Percentiles rank a stretch among this genome's conserved stretches.
These are phyloP conservation scores for Phaeosphaeria sp. DNA, from an alignment of 2,329 filamentous ascomycete species.

Conservation along the genomic window DNA sequence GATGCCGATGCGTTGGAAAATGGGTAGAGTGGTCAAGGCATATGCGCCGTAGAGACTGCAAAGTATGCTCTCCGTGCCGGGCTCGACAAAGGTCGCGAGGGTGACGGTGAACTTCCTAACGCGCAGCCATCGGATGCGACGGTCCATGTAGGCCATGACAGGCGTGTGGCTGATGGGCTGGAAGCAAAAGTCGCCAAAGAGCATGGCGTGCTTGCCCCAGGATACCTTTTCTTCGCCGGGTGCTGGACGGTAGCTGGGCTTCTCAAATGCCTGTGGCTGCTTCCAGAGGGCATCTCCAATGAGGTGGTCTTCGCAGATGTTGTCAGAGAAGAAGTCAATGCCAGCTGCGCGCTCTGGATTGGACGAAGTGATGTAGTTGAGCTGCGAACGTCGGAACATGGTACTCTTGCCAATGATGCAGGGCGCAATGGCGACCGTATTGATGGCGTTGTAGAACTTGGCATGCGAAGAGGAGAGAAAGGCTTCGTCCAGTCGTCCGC, in stretches of 20 bases:
- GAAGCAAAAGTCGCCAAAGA: slow-evolving; percentile 84
- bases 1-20: slow-evolving; percentile 63
- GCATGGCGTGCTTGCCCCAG: slow-evolving; percentile 80
- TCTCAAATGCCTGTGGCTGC: slow-evolving; percentile 51
- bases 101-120: slow-evolving; percentile 95
- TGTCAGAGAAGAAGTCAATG: slow-evolving; percentile 91
- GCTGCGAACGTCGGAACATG: slow-evolving; percentile 94
- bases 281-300: slow-evolving; percentile 93
- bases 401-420: slow-evolving; percentile 97
- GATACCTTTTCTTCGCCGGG: slow-evolving; percentile 41
- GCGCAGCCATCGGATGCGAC: slow-evolving; percentile 87
- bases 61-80: slow-evolving; percentile 86
- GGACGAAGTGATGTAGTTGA: slow-evolving; percentile 73
- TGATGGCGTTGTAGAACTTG: slow-evolving; percentile 98
- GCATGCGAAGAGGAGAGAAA: slow-evolving; percentile 94
- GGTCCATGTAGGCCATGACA: slow-evolving; percentile 76
- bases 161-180: slow-evolving; percentile 89
- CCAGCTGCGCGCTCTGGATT: slow-evolving; percentile 65
- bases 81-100: slow-evolving; percentile 87
- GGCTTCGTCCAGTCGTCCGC: slow-evolving; percentile 88
- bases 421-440: slow-evolving; percentile 86
- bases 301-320: slow-evolving; percentile 97
- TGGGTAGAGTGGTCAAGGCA: slow-evolving; percentile 75
- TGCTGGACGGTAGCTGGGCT: slow-evolving; percentile 29
- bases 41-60: slow-evolving; percentile 84